Base-by-base conservation (phyloP, 768 basidiomycete genomes). In the Hericium erinaceus region DNA sequence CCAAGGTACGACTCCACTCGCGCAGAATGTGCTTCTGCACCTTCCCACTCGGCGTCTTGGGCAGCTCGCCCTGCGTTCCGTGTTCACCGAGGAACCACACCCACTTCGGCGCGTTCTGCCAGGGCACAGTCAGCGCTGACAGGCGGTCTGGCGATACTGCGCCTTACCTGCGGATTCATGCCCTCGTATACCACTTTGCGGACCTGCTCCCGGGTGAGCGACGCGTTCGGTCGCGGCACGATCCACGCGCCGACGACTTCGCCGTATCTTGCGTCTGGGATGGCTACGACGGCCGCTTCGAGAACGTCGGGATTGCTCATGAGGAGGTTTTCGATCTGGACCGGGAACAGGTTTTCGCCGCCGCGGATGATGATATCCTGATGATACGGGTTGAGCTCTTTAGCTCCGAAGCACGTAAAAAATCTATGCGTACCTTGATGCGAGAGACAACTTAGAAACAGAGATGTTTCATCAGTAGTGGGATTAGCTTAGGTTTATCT, bases 31-130 rank as follows among this genome's bases (percentile, higher is more conserved):
- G 87, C 72, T 92, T 93, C 84, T 82, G 81, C 46, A 93, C 83
- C 68, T 93, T 93, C 41, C 90, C 90, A 61, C 89, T 92, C 13
- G 87, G 89, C 10, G 91, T 93, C 74, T 89, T 91, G 0, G 91
- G 90, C 8, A 92, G 67, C 60, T 88, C 85, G 0, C 89, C 89
- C 60, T 89, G 84, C 9, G 66, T 68, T 1, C 78, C 80, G 48
- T 85, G 85, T 63, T 89, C 85, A 13, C 83, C 85, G 1, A 88
- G 61, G 60, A 91, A 91, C 87, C 89, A 93, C 3, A 92, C 82
- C 87, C 89, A 92, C 9, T 76, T 73, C 0, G 90, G 90, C 1
- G 84, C 80, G 68, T 88, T 89, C 89, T 92, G 64, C 4, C 56
- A 10, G n/a, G 52, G 49, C 49, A 50, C 28, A 33, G 24, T 53